Conservation (phyloP, 2,329 filamentous ascomycete species). For the Xenosphaeropsis pyriputrescens region DNA sequence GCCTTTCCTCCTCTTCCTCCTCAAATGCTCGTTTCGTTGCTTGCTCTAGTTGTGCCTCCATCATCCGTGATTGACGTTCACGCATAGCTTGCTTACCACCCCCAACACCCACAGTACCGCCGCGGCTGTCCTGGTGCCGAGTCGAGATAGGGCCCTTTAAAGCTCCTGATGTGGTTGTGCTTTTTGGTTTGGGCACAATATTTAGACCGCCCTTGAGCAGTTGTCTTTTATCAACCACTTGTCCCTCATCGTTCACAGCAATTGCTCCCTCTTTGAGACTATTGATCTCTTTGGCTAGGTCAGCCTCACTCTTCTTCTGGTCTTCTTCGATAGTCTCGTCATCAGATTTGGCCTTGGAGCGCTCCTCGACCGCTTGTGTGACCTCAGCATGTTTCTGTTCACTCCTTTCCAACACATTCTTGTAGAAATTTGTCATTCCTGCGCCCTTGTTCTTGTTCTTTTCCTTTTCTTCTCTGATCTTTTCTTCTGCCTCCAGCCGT, state of each 20-base stretch:
- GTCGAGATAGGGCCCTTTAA: slow-evolving; percentile 7
- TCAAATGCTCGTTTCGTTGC: slow-evolving; percentile 58
- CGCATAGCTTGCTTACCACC: slow-evolving; percentile 51
- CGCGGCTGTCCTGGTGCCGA: slow-evolving; percentile 11
- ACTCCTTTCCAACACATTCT: slow-evolving; percentile 54
- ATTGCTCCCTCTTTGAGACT: slow-evolving; percentile 42
- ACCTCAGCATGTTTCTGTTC: slow-evolving; percentile 57
- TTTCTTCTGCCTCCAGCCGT: slow-evolving; percentile 58
- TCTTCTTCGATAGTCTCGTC: slow-evolving; percentile 20
- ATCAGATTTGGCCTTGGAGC: slow-evolving; percentile 24
- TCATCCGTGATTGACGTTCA: slow-evolving; percentile 64
- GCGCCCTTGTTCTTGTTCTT: slow-evolving; percentile 46
- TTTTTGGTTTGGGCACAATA: slow-evolving; percentile 47
- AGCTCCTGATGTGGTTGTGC: slow-evolving; percentile 14
- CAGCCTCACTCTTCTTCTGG: slow-evolving; percentile 38
- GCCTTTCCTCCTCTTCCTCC: slow-evolving; percentile 49
- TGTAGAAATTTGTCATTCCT: slow-evolving; percentile 72
- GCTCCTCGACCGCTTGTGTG: slow-evolving; percentile 49
- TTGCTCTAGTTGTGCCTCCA: slow-evolving; percentile 64
- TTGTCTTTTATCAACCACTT: slow-evolving; percentile 75
- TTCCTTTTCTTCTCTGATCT: slow-evolving; percentile 46
- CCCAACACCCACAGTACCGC: slow-evolving; percentile 25
- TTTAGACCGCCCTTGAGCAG: slow-evolving; percentile 65
- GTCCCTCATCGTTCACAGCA: slow-evolving; percentile 66
- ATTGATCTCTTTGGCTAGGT: slow-evolving; percentile 54